A percentile compares a stretch with the other conserved stretches of the same genome.
Conservation (phyloP, 2,329 filamentous ascomycete species). For the Triangularia verruculosa region DNA sequence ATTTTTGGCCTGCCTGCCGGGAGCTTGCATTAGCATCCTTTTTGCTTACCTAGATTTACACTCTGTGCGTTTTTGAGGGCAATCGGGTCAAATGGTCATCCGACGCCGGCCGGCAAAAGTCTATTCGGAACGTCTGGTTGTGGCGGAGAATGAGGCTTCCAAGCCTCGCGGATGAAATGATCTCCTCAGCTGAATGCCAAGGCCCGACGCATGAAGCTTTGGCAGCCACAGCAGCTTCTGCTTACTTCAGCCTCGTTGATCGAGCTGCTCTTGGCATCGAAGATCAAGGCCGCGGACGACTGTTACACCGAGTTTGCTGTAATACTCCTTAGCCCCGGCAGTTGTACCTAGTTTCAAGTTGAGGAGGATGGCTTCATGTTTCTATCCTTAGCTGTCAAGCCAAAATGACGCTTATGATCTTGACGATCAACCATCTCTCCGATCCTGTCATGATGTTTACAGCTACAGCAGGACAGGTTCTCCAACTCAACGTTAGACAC, state of each 20-base stretch:
- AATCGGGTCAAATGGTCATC: too few species aligned
- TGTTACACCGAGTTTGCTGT: not conserved
- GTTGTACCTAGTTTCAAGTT: not conserved
- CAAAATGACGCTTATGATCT: not conserved
- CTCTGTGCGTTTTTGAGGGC: too few species aligned
- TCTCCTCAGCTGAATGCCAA: not conserved
- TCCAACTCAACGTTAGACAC: not conserved
- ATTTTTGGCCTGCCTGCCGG: too few species aligned
- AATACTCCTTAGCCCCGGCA: not conserved
- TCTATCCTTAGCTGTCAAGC: not conserved
- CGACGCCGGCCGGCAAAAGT: too few species aligned
- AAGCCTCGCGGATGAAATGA: too few species aligned
- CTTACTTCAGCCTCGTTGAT: not conserved
- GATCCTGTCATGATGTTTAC: not conserved
- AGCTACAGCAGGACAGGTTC: not conserved
- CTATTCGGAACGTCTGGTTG: too few species aligned
- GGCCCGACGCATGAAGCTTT: not conserved
- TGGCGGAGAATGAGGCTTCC: too few species aligned
- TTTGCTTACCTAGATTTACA: too few species aligned
- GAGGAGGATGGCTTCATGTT: not conserved
- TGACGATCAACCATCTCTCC: not conserved
- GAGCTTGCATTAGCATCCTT: too few species aligned
- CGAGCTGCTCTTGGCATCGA: not conserved
- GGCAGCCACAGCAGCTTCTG: not conserved
- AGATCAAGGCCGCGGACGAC: not conserved